These are phyloP conservation scores for Hymenoscyphus albidus DNA, from an alignment of 2,329 filamentous ascomycete species.

Conservation along the genomic window DNA sequence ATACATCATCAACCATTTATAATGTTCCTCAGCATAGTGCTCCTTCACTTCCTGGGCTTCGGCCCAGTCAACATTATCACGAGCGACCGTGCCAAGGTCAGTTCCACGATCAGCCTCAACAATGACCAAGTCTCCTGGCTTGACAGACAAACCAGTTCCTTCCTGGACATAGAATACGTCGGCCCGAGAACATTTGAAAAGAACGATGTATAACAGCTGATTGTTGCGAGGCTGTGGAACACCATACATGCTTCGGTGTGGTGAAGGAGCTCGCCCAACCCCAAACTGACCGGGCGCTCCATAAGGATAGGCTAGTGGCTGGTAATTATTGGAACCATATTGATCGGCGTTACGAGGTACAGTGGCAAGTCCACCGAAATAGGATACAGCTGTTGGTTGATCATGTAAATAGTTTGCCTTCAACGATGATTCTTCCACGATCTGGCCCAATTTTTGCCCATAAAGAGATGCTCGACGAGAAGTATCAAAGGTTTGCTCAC, in stretches of 20 bases:
- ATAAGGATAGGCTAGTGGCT: constrained; percentile 27
- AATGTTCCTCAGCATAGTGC: constrained; percentile 88
- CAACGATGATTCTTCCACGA: constrained; percentile 17
- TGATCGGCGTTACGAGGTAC: constrained; percentile 24
- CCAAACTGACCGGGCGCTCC: constrained; percentile 25
- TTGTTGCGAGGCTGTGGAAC: constrained; percentile 60
- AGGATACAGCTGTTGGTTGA: constrained; percentile 30
- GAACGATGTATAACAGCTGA: constrained; percentile 79
- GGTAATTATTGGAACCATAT: constrained; percentile 23
- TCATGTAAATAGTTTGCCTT: constrained; percentile 24
- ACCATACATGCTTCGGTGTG: constrained; percentile 58
- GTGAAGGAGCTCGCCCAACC: constrained; percentile 49
- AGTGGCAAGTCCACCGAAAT: constrained; percentile 32
- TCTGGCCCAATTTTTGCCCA: constrained; percentile 17
- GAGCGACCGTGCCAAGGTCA: constrained; percentile 87
- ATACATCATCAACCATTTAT: constrained; percentile 99
- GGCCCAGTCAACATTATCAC: constrained; percentile 83
- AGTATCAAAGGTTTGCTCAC: constrained; percentile 28
- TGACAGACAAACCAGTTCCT: constrained; percentile 86
- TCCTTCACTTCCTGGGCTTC: constrained; percentile 85
- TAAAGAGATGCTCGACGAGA: constrained; percentile 18
- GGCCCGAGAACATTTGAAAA: constrained; percentile 93
- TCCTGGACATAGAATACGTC: constrained; percentile 98
- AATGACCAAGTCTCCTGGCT: constrained; percentile 90
- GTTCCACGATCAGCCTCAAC: constrained; percentile 96